Conservation (phyloP, 805 yeast genomes). For the Metschnikowia hibisci region DNA sequence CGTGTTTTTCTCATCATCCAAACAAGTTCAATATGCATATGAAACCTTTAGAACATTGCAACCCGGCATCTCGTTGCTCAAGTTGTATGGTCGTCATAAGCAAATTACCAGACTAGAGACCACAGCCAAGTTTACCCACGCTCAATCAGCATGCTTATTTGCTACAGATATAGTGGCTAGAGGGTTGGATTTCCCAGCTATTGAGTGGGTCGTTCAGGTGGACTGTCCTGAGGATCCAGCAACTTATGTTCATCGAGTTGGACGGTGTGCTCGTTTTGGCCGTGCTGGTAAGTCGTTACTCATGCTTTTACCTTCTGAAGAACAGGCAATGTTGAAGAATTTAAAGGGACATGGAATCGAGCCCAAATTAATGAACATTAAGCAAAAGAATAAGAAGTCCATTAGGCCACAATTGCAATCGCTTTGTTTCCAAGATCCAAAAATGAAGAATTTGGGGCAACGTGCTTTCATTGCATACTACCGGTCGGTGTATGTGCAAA, state of each 20-base stretch:
- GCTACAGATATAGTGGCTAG: slow-evolving; percentile 92
- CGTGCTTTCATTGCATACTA: slow-evolving; percentile 92
- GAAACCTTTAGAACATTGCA: slow-evolving; percentile 83
- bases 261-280: slow-evolving; percentile 86
- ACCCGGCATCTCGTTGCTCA: slow-evolving; percentile 87
- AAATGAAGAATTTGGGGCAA: slow-evolving; percentile 88
- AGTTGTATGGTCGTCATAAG: slow-evolving; percentile 84
- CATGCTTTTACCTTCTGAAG: slow-evolving; percentile 81
- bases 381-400: slow-evolving; percentile 65
- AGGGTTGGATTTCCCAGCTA: slow-evolving; percentile 88
- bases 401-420: slow-evolving; percentile 85
- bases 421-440: slow-evolving; percentile 86
- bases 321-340: slow-evolving; percentile 65
- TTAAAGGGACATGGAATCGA: slow-evolving; percentile 62
- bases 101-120: slow-evolving; percentile 87
- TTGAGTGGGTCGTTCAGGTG: slow-evolving; percentile 91
- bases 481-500: slow-evolving; percentile 78
- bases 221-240: slow-evolving; percentile 90
- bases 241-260: slow-evolving; percentile 88
- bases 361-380: slow-evolving; percentile 68
- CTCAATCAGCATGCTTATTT: slow-evolving; percentile 76
- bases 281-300: slow-evolving; percentile 77
- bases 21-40: slow-evolving; percentile 86
- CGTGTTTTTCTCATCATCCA: slow-evolving; percentile 82
- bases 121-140: slow-evolving; percentile 68